A percentile compares a stretch with the other conserved stretches of the same genome.
These are phyloP conservation scores for Graphilbum fragrans DNA, from an alignment of 2,329 filamentous ascomycete genomes.

Conservation along the genomic window DNA sequence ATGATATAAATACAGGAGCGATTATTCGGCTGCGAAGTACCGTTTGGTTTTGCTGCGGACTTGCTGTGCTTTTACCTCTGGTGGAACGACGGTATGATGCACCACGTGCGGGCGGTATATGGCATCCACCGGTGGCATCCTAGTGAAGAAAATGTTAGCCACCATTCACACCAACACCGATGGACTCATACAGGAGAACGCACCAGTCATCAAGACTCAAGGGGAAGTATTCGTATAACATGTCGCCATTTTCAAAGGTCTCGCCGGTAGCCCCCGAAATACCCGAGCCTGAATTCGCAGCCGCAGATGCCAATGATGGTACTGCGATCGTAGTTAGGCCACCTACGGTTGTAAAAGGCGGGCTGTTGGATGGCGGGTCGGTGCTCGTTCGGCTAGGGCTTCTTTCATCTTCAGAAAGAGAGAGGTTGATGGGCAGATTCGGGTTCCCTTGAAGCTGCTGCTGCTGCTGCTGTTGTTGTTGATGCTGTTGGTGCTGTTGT, in stretches of 20 bases:
- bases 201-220: slow-evolving; percentile 80
- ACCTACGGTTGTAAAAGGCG: slow-evolving; percentile 26
- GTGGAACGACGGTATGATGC: slow-evolving; percentile 67
- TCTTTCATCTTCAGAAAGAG: slow-evolving; percentile 47
- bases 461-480: slow-evolving; percentile 7
- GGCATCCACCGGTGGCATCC: slow-evolving; percentile 80
- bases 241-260: slow-evolving; percentile 64
- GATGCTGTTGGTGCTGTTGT: slow-evolving; percentile 1
- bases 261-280: slow-evolving; percentile 22
- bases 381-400: slow-evolving; percentile 39
- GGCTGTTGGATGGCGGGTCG: slow-evolving; percentile 28
- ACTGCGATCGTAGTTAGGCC: not conserved
- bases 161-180: not conserved
- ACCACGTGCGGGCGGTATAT: slow-evolving; percentile 88
- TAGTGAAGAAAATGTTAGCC: slow-evolving; percentile 12
- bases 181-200: slow-evolving; percentile 9
- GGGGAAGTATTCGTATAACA: slow-evolving; percentile 91
- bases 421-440: slow-evolving; percentile 34
- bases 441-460: slow-evolving; percentile 9
- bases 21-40: slow-evolving; percentile 56
- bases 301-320: not conserved
- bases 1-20: no score
- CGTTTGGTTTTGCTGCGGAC: slow-evolving; percentile 54
- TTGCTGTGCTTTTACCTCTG: slow-evolving; percentile 58
- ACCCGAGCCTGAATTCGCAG: not conserved